A percentile compares a stretch with the other conserved stretches of the same genome.
phyloP scores from a whole-genome alignment of 805 yeast species.

The Monosporozyma aerobia region DNA sequence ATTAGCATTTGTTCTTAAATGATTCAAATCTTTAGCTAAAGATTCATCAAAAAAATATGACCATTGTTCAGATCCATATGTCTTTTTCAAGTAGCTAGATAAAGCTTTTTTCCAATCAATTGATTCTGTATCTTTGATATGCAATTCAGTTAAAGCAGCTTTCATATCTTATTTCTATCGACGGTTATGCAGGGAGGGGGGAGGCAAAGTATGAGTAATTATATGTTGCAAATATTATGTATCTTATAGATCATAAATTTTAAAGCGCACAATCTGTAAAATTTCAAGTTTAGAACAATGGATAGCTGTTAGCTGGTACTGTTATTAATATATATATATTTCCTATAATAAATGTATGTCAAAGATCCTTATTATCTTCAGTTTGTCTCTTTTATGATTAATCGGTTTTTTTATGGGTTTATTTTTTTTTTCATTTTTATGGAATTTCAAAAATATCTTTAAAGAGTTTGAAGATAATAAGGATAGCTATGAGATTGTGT shows the following conservation, averaged over 20 bases:
- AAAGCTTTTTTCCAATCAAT: constrained; percentile 26
- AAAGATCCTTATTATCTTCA: not conserved
- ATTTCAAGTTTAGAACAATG: too few relatives aligned
- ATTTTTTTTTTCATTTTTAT: not conserved
- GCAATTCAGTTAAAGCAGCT: constrained; percentile 17
- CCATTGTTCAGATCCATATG: constrained; percentile 27
- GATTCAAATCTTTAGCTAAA: constrained; percentile 20
- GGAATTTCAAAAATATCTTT: not conserved
- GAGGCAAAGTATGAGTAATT: not conserved
- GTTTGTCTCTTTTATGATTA: not conserved
- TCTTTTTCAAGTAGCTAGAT: constrained; percentile 22
- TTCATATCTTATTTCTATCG: constrained; percentile 13
- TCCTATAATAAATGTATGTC: not conserved
- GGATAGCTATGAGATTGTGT: not conserved
- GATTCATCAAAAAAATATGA: constrained; percentile 24
- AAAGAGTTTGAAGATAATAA: not conserved
- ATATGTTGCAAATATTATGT: not conserved
- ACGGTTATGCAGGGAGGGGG: not conserved
- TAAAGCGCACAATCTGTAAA: not conserved
- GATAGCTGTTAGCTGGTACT: not conserved
- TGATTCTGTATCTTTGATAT: constrained; percentile 25
- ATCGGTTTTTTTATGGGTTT: not conserved
- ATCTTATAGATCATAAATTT: not conserved
- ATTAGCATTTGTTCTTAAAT: constrained; percentile 25
- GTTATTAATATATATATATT: too few relatives aligned